Evolutionary conservation across 441 rosid genomes (phyloP).

Genomic region (Aquilaria agallochum): DNA sequence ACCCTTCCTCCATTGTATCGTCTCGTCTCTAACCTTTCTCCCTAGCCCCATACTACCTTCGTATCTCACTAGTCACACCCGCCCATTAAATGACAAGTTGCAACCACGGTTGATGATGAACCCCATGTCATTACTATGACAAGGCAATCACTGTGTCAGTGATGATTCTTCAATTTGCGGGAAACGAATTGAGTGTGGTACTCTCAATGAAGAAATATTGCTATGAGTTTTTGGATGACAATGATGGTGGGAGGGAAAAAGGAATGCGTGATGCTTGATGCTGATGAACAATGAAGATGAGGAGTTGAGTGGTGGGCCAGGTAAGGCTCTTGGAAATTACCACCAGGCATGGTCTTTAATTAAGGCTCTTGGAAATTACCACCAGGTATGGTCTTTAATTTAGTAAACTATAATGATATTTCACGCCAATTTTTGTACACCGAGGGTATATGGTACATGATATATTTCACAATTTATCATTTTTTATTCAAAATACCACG

Average conservation of each 20-base stretch:
- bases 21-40: no score
- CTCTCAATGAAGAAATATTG: constrained; percentile 79
- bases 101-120: no score
- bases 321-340: constrained; percentile 75
- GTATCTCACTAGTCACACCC: no score
- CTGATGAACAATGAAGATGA: constrained; percentile 84
- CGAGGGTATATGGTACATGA: no score
- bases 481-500: no score
- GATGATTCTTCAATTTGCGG: constrained; percentile 55
- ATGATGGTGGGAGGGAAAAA: constrained; percentile 39
- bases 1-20: no score
- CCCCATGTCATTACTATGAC: constrained; percentile 69
- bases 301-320: constrained; percentile 79
- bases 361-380: constrained; percentile 79
- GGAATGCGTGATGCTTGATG: constrained; percentile 80
- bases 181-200: constrained; percentile 65
- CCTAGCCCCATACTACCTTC: no score
- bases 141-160: constrained; percentile 38
- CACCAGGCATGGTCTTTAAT: constrained; percentile 35
- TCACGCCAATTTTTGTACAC: no score
- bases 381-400: constrained; percentile 26
- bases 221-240: constrained; percentile 69
- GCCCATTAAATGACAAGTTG: no score
- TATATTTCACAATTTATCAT: no score
- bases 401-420: no score